phyloP scores from a whole-genome alignment of 805 yeast genomes.

The Kodamaea neixiangensis region DNA sequence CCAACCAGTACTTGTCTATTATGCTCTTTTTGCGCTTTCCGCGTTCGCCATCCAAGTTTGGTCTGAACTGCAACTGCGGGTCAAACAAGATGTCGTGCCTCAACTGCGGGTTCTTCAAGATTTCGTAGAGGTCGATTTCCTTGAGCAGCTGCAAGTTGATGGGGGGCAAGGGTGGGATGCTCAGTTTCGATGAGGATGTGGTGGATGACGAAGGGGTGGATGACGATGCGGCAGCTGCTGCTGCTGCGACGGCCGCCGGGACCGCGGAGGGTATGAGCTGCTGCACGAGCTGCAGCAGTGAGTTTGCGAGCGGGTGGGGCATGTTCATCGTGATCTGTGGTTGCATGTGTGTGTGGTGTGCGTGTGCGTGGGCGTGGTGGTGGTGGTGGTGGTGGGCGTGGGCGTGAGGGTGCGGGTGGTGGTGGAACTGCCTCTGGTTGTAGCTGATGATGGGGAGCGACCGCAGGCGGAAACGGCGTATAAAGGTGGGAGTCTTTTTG shows the following conservation, averaged over 20 bases:
- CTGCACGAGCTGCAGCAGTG: constrained; percentile 11
- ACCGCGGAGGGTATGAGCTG: not conserved
- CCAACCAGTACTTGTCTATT: constrained; percentile 83
- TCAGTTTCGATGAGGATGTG: too few species aligned
- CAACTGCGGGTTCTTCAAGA: constrained; percentile 85
- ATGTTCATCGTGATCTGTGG: constrained; percentile 17
- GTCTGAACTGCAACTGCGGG: constrained; percentile 88
- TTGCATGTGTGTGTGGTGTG: not conserved
- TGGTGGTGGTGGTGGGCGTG: constrained; percentile 13
- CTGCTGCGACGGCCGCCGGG: constrained; percentile 3
- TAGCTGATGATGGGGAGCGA: constrained; percentile 46
- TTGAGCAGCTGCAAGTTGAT: constrained; percentile 76
- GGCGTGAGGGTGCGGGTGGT: constrained; percentile 20
- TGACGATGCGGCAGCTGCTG: constrained; percentile 11
- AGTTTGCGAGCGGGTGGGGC: constrained; percentile 10
- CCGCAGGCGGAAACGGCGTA: constrained; percentile 39
- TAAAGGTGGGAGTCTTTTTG: constrained; percentile 33
- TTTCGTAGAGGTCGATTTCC: constrained; percentile 86
- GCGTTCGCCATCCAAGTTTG: constrained; percentile 87
- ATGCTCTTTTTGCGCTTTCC: constrained; percentile 74
- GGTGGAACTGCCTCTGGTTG: constrained; percentile 17
- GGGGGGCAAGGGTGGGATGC: constrained; percentile 67
- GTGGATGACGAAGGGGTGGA: constrained; percentile 12
- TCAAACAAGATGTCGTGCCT: constrained; percentile 93
- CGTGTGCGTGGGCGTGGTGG: constrained; percentile 11